Conservation (phyloP, 495 filamentous ascomycete genomes). For the Aspergillus hancockii region DNA sequence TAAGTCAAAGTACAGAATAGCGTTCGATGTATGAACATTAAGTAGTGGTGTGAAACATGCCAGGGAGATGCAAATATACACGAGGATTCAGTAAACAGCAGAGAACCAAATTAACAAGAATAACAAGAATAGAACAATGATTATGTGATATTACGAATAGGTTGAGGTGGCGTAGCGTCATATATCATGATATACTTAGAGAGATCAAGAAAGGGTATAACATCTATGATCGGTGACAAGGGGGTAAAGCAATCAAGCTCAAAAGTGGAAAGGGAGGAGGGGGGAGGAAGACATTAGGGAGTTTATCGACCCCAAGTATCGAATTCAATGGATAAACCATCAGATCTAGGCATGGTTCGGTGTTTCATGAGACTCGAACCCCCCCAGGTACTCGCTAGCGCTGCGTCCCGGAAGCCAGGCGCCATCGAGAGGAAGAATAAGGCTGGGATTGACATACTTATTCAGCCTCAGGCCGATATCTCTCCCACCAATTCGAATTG, state of each 20-base stretch:
- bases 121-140: neutral
- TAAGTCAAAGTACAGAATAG: too few relatives aligned
- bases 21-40: too few relatives aligned
- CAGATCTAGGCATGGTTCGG: conserved; percentile 19
- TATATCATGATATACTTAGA: conserved; percentile 13
- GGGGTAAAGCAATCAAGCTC: neutral
- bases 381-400: conserved; percentile 13
- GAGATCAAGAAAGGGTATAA: conserved; percentile 1
- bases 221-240: neutral
- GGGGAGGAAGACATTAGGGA: neutral
- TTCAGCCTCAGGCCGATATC: conserved; percentile 43
- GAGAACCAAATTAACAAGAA: neutral
- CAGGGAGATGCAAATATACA: neutral
- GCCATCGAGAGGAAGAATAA: conserved; percentile 45
- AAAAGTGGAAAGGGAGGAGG: neutral
- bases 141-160: conserved; percentile 8
- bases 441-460: conserved; percentile 49
- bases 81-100: conserved; percentile 7
- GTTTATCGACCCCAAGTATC: neutral
- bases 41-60: too few relatives aligned
- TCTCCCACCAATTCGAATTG: conserved; percentile 40
- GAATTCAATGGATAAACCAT: neutral
- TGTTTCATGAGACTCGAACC: conserved; percentile 24
- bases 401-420: conserved; percentile 45
- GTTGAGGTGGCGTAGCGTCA: conserved; percentile 12